A percentile compares a stretch with the other conserved stretches of the same genome.
These are phyloP conservation scores for Mycogone perniciosa DNA, from an alignment of 2,329 filamentous ascomycete species.

Conservation along the genomic window DNA sequence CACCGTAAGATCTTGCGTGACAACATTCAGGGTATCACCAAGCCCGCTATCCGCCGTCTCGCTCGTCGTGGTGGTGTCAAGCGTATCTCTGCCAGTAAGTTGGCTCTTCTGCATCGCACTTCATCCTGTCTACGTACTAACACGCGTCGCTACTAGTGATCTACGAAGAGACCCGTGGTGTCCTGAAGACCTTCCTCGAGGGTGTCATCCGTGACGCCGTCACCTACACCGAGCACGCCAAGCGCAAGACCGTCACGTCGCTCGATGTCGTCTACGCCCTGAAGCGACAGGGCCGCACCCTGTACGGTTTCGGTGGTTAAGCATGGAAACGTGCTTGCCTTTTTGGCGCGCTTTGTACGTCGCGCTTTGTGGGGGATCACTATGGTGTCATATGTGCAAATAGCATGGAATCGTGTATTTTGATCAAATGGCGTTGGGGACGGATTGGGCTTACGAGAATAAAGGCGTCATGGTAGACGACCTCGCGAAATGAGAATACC, in stretches of 20 bases:
- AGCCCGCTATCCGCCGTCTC: conserved; percentile 97
- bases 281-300: conserved; percentile 66
- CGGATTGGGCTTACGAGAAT: conserved; percentile 25
- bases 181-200: conserved; percentile 73
- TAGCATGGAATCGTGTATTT: conserved; percentile 16
- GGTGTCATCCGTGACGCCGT: conserved; percentile 70
- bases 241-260: conserved; percentile 72
- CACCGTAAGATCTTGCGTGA: conserved; percentile 98
- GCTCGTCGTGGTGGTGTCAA: conserved; percentile 99
- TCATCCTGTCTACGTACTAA: conserved; percentile 13
- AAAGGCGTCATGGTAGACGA: conserved; percentile 31
- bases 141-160: conserved; percentile 43
- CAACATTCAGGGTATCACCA: conserved; percentile 99
- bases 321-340: neutral
- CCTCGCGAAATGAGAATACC: conserved; percentile 19
- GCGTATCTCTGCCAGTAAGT: conserved; percentile 93
- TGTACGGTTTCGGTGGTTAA: conserved; percentile 89
- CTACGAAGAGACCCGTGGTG: conserved; percentile 72
- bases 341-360: conserved; percentile 11
- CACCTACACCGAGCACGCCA: conserved; percentile 75
- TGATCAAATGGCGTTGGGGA: conserved; percentile 25
- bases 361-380: conserved; percentile 11
- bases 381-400: conserved; percentile 11
- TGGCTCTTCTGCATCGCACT: neutral
- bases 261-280: conserved; percentile 62